These are phyloP conservation scores for Fusarium aywerte DNA, from an alignment of 2,329 filamentous ascomycete species.

Conservation along the genomic window DNA sequence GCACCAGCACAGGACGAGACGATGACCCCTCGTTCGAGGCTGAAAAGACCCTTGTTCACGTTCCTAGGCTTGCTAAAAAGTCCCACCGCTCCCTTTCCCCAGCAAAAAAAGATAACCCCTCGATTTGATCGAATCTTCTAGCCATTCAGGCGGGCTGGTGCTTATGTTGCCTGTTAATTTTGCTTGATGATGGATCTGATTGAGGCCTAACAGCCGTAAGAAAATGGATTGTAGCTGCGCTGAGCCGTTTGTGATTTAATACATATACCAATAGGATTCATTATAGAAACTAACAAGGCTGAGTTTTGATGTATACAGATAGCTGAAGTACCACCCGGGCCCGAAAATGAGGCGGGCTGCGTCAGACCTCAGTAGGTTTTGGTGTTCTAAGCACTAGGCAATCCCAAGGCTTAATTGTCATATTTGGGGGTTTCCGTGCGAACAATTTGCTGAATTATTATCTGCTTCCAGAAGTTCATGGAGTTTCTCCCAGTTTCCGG, in stretches of 20 bases:
- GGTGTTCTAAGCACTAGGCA: background rate
- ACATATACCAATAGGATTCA: constrained; percentile 9
- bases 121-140: constrained; percentile 43
- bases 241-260: constrained; percentile 3
- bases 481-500: background rate
- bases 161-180: background rate
- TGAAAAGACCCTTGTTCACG: constrained; percentile 34
- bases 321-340: background rate
- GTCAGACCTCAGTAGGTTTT: background rate
- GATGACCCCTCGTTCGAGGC: constrained; percentile 36
- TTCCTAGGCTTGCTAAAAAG: constrained; percentile 38
- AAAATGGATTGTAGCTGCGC: constrained; percentile 1
- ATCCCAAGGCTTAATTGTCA: background rate
- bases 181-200: background rate
- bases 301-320: background rate
- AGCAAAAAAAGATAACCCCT: constrained; percentile 21
- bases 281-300: constrained; percentile 26
- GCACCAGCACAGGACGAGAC: background rate
- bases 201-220: constrained; percentile 20
- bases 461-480: background rate
- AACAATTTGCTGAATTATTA: background rate
- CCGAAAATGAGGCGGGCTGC: constrained; percentile 15
- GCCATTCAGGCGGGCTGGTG: constrained; percentile 17
- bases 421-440: background rate
- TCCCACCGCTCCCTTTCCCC: constrained; percentile 35